These are phyloP conservation scores for Pichia sp. DNA, from an alignment of 1,139 yeast species.

Conservation along the genomic window DNA sequence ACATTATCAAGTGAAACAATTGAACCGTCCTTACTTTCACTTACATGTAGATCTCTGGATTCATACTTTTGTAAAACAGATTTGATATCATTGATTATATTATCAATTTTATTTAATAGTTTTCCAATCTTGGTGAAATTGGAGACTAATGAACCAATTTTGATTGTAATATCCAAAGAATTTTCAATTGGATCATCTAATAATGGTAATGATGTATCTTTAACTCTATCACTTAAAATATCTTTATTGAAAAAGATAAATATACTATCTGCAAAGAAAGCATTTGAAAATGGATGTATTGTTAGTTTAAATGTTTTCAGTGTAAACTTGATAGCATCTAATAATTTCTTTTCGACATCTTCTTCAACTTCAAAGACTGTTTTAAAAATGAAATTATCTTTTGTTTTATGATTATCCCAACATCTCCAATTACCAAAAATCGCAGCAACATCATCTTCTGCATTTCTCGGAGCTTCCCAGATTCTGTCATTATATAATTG, in stretches of 20 bases:
- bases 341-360: not conserved
- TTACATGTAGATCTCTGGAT: no score
- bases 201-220: constrained; percentile 15
- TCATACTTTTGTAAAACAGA: not conserved
- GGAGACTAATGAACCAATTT: constrained; percentile 15
- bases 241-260: constrained; percentile 13
- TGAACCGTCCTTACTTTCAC: constrained; percentile 10
- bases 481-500: constrained; percentile 22
- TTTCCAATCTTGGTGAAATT: constrained; percentile 15
- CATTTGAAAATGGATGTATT: constrained; percentile 19
- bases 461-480: constrained; percentile 44
- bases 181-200: constrained; percentile 15
- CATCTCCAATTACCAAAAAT: constrained; percentile 79
- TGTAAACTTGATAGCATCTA: constrained; percentile 8
- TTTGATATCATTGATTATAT: constrained; percentile 2
- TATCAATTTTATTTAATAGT: not conserved
- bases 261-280: constrained; percentile 17
- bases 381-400: constrained; percentile 48
- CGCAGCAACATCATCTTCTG: constrained; percentile 47
- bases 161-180: constrained; percentile 18
- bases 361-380: constrained; percentile 32
- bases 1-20: constrained; percentile 11
- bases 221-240: constrained; percentile 12
- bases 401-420: constrained; percentile 72
- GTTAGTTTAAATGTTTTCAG: constrained; percentile 14